Conservation (phyloP, 2,329 filamentous ascomycete genomes). For the Neophaeococcomyces aloes region DNA sequence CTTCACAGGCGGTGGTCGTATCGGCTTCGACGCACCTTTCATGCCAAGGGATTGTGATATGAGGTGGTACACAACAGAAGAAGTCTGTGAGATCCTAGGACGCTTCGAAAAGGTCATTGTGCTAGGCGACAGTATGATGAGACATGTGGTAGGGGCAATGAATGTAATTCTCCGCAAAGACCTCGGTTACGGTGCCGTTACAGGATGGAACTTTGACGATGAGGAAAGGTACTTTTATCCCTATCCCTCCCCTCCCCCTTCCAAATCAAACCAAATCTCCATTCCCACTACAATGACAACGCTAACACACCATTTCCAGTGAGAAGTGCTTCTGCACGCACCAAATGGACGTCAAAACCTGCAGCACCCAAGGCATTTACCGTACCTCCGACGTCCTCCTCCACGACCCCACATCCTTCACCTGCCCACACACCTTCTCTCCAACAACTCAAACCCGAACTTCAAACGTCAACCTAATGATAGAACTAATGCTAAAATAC, state of each 20-base stretch:
- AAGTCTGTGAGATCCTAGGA: constrained; percentile 37
- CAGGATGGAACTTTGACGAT: constrained; percentile 40
- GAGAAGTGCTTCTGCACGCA: constrained; percentile 40
- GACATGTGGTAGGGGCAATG: constrained; percentile 39
- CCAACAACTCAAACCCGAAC: neutral
- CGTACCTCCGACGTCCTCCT: constrained; percentile 36
- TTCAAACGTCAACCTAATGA: constrained; percentile 29
- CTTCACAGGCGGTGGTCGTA: constrained; percentile 36
- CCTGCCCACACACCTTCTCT: constrained; percentile 24
- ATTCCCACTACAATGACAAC: too few species aligned
- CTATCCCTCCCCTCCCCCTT: neutral
- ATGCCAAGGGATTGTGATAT: constrained; percentile 38
- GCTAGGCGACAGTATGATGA: constrained; percentile 41
- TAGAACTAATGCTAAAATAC: constrained; percentile 37
- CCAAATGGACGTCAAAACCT: constrained; percentile 41
- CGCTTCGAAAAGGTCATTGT: constrained; percentile 39
- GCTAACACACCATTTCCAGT: constrained; percentile 21
- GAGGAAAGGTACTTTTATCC: constrained; percentile 26
- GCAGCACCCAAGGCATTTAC: constrained; percentile 41
- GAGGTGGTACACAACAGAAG: constrained; percentile 38
- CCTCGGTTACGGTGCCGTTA: constrained; percentile 40
- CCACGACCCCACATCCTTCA: constrained; percentile 34
- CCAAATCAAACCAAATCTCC: neutral
- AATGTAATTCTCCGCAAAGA: constrained; percentile 39
- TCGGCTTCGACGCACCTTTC: constrained; percentile 37